Evolutionary conservation across 1,284 basidiomycete genomes (phyloP).

Genomic region (Microbotryomycetes sp.): DNA sequence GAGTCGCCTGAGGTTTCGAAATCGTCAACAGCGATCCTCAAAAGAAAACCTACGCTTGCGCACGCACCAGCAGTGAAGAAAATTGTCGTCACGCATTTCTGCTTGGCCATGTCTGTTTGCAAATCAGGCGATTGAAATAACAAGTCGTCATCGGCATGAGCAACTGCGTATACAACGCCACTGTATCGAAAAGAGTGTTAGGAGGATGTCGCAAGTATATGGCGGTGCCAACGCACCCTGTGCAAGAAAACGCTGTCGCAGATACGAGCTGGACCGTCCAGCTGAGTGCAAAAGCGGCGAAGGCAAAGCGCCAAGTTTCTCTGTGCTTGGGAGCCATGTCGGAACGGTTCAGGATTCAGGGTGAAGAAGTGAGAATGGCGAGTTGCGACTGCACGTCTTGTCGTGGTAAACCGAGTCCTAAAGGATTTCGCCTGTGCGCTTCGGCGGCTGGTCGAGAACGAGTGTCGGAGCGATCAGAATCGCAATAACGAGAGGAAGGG

Average conservation of each 20-base stretch:
- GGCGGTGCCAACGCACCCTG: background rate
- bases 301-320: background rate
- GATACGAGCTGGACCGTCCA: background rate
- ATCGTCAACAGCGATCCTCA: background rate
- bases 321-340: background rate
- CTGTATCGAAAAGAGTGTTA: background rate
- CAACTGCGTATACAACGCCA: conserved; percentile 6
- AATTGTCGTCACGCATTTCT: conserved; percentile 6
- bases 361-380: too few species aligned
- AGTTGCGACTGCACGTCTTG: too few species aligned
- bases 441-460: too few species aligned
- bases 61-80: background rate
- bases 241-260: background rate
- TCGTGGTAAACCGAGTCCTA: too few species aligned
- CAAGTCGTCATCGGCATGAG: conserved; percentile 31
- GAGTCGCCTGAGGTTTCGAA: conserved; percentile 15
- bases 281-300: background rate
- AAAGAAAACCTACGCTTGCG: background rate
- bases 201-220: too few species aligned
- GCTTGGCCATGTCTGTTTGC: conserved; percentile 4
- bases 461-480: too few species aligned
- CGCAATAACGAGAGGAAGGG: too few species aligned
- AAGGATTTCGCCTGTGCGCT: too few species aligned
- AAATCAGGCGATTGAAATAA: conserved; percentile 19
- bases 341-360: too few species aligned